Percentiles rank a stretch among this genome's conserved stretches.
phyloP scores from a whole-genome alignment of 2,329 filamentous ascomycete species.

The Chaetomiaceae sp. region DNA sequence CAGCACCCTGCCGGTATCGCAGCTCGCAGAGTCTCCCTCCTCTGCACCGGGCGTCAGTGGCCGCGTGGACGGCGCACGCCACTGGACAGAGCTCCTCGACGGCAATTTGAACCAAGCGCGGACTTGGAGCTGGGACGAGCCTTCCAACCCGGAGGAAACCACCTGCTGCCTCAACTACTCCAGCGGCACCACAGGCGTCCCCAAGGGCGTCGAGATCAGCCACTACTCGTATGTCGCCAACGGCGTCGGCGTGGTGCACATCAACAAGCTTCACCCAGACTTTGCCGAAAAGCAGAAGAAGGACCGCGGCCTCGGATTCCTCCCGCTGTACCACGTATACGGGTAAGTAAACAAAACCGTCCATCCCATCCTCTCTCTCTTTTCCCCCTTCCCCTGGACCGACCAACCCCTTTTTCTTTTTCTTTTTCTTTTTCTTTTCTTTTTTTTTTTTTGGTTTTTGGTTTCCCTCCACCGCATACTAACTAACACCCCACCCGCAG shows the following conservation, averaged over 20 bases:
- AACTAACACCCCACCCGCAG: no score
- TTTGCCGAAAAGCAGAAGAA: conserved; percentile 40
- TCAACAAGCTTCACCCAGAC: conserved; percentile 44
- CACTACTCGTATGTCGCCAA: conserved; percentile 75
- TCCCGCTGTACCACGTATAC: conserved; percentile 74
- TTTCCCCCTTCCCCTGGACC: no score
- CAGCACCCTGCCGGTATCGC: conserved; percentile 31
- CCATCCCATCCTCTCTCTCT: no score
- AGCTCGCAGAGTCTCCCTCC: conserved; percentile 19
- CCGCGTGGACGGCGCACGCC: conserved; percentile 41
- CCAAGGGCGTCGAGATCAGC: conserved; percentile 80
- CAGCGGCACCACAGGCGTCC: conserved; percentile 72
- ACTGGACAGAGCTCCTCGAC: conserved; percentile 62
- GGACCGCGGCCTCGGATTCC: conserved; percentile 56
- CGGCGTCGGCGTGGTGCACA: conserved; percentile 53
- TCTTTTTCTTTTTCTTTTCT: no score
- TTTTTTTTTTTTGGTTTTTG: no score
- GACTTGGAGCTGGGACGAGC: conserved; percentile 60
- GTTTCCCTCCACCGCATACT: no score
- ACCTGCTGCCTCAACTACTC: conserved; percentile 75
- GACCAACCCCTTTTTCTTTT: no score
- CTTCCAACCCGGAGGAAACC: conserved; percentile 44
- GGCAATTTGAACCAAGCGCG: conserved; percentile 45
- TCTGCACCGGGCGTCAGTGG: conserved; percentile 25
- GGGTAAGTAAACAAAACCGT: no score